phyloP scores from a whole-genome alignment of 2,329 filamentous ascomycete genomes.

The Emericellopsis atlantica region DNA sequence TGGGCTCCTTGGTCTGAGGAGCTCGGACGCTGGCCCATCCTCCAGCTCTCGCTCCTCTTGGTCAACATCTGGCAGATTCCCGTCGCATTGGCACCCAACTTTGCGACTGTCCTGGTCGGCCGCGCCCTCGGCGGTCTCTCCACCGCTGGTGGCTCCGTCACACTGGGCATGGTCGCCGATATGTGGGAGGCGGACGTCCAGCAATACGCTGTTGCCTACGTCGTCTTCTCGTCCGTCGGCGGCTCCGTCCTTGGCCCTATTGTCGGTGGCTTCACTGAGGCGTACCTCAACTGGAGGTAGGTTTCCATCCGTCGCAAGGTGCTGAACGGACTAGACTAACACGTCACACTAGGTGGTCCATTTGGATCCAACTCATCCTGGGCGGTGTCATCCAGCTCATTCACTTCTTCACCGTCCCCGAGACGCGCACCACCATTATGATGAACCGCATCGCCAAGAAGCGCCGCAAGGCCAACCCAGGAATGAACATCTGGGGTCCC shows the following conservation, averaged over 20 bases:
- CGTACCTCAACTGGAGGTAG: conserved; percentile 54
- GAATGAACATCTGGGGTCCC: conserved; percentile 56
- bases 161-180: conserved; percentile 63
- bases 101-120: conserved; percentile 56
- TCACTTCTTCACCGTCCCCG: conserved; percentile 60
- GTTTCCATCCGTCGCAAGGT: background rate
- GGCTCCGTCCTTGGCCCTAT: conserved; percentile 68
- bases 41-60: conserved; percentile 60
- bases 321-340: background rate
- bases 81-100: conserved; percentile 62
- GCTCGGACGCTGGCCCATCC: conserved; percentile 61
- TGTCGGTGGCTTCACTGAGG: conserved; percentile 63
- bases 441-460: conserved; percentile 71
- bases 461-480: conserved; percentile 37
- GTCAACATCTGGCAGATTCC: conserved; percentile 70
- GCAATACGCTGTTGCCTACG: conserved; percentile 64
- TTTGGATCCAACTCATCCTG: conserved; percentile 79
- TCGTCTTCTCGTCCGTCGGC: conserved; percentile 69
- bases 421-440: conserved; percentile 65
- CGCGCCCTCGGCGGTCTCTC: conserved; percentile 58
- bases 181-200: conserved; percentile 59
- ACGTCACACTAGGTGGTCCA: conserved; percentile 36
- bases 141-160: conserved; percentile 61
- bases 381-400: conserved; percentile 55
- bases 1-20: conserved; percentile 87